Conservation (phyloP, 73 alveolate species). For the Uronychia binucleata region DNA sequence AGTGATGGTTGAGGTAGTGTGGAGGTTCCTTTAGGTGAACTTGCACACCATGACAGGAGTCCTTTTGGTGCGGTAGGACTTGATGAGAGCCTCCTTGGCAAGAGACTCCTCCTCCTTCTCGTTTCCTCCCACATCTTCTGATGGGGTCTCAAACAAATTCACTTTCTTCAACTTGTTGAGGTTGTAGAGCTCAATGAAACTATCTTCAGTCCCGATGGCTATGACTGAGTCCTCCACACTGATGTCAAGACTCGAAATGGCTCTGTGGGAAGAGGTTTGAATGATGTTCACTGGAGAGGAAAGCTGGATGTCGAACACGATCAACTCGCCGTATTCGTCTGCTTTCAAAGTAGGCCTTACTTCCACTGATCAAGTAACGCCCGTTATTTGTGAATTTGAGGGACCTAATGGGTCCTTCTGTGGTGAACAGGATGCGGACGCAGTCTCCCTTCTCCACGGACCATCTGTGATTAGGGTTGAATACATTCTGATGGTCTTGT, state of each 20-base stretch:
- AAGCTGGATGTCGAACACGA: slow-evolving; percentile 71
- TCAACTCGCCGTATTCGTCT: slow-evolving; percentile 80
- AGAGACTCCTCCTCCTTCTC: no score
- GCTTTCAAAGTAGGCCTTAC: not conserved
- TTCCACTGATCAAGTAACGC: slow-evolving; percentile 73
- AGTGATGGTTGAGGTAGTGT: no score
- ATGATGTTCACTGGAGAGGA: slow-evolving; percentile 75
- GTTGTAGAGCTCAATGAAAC: slow-evolving; percentile 77
- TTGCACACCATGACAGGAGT: no score
- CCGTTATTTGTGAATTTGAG: slow-evolving; percentile 82
- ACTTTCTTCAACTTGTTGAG: slow-evolving; percentile 70
- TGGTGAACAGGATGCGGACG: slow-evolving; percentile 79
- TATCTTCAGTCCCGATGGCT: slow-evolving; percentile 87
- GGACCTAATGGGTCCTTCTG: slow-evolving; percentile 76
- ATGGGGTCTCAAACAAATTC: slow-evolving; percentile 44
- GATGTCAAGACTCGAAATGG: slow-evolving; percentile 80
- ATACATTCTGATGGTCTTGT: slow-evolving; percentile 89
- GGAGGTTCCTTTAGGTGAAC: no score
- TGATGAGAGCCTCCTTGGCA: no score
- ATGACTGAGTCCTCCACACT: slow-evolving; percentile 85
- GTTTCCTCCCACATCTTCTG: not conserved
- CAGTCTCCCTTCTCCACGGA: slow-evolving; percentile 81
- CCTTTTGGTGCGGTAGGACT: no score
- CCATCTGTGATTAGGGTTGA: slow-evolving; percentile 36
- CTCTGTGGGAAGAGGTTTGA: slow-evolving; percentile 68